Evolutionary conservation across 371 early-diverging fungal species (phyloP).

Genomic region (Circinella minor): DNA sequence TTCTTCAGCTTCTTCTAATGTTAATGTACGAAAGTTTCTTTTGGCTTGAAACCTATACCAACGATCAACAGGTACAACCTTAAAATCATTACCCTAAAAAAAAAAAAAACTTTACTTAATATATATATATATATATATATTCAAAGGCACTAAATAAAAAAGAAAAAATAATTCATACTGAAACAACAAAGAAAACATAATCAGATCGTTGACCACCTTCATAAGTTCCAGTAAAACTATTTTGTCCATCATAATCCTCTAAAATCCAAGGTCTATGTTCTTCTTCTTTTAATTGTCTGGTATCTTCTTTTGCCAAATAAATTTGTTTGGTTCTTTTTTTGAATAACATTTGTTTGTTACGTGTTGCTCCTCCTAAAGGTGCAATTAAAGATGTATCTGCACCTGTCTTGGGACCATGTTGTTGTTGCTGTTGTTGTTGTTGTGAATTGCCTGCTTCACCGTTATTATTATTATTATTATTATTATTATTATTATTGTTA

Average conservation of each 20-base stretch:
- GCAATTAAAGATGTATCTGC: slow-evolving; percentile 80
- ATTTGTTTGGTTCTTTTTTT: slow-evolving; percentile 86
- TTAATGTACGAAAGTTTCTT: slow-evolving; percentile 78
- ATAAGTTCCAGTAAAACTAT: slow-evolving; percentile 74
- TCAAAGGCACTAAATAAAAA: not conserved
- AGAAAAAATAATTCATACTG: slow-evolving; percentile 20
- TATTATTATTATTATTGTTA: slow-evolving; percentile 27
- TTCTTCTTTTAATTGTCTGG: slow-evolving; percentile 69
- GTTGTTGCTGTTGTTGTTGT: slow-evolving; percentile 32
- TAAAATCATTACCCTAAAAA: slow-evolving; percentile 78
- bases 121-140: not conserved
- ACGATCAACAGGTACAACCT: slow-evolving; percentile 84
- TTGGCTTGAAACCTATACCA: slow-evolving; percentile 93
- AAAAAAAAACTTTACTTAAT: not conserved
- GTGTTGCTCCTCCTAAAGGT: slow-evolving; percentile 78
- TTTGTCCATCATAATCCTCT: slow-evolving; percentile 73
- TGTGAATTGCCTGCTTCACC: slow-evolving; percentile 17
- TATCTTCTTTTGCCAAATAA: slow-evolving; percentile 75
- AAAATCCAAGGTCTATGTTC: slow-evolving; percentile 83
- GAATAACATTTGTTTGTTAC: slow-evolving; percentile 81
- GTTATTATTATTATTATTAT: slow-evolving; percentile 30
- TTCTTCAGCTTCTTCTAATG: slow-evolving; percentile 94
- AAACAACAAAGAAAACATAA: slow-evolving; percentile 83
- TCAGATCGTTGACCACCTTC: slow-evolving; percentile 81
- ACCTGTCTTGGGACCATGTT: slow-evolving; percentile 59